Percentiles rank a stretch among this genome's conserved stretches.
These are phyloP conservation scores for Angomonas deanei DNA, from an alignment of 208 protist genomes.

Conservation along the genomic window DNA sequence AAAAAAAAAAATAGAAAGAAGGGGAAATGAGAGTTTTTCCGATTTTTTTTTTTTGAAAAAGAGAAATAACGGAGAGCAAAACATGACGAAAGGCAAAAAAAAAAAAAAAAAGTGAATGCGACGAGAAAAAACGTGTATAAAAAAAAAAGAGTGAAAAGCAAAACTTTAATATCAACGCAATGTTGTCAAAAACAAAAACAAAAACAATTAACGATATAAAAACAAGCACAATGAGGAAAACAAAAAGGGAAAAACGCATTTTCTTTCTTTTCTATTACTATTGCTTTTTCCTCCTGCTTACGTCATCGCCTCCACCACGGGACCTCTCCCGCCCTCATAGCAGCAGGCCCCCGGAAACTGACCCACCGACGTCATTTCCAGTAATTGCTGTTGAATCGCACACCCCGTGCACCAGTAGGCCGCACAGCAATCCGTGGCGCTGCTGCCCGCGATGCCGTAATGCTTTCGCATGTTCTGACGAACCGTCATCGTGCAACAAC, in stretches of 20 bases:
- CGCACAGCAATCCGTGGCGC: background rate
- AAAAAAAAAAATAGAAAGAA: too few species aligned
- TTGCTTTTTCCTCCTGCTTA: background rate
- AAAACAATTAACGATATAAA: constrained; percentile 1
- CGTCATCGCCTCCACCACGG: background rate
- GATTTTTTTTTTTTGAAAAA: background rate
- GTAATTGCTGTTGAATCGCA: background rate
- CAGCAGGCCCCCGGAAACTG: background rate
- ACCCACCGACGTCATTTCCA: too few species aligned
- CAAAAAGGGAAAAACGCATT: constrained; percentile 5
- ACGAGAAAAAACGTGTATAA: background rate
- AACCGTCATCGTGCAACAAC: background rate
- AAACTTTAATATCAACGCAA: too few species aligned
- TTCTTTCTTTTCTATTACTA: background rate
- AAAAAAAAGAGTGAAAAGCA: too few species aligned
- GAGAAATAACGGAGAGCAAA: background rate
- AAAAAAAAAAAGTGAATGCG: constrained; percentile 4
- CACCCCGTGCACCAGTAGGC: background rate
- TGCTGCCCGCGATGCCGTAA: background rate
- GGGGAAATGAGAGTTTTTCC: too few species aligned
- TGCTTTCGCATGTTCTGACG: background rate
- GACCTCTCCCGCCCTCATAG: background rate
- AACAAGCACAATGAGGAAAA: constrained; percentile 1
- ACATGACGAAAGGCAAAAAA: constrained; percentile 4
- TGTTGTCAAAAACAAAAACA: too few species aligned